phyloP scores from a whole-genome alignment of 352 stramenopile species.

The Thalassiosira sp. region DNA sequence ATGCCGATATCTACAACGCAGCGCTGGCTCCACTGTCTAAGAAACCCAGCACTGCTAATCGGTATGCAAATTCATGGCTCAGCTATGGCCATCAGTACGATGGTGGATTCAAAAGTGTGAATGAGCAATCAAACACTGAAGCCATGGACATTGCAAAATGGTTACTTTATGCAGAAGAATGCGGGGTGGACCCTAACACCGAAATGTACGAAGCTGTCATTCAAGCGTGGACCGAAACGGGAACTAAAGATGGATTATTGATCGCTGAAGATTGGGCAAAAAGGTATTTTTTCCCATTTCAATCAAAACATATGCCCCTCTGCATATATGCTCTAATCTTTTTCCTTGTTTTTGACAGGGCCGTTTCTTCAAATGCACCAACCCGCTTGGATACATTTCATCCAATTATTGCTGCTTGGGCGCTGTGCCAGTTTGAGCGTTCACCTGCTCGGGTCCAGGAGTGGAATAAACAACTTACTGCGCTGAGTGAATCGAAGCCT shows the following conservation, averaged over 20 bases:
- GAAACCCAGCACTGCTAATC: not conserved
- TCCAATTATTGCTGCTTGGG: constrained; percentile 73
- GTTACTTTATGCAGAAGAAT: constrained; percentile 54
- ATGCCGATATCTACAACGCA: constrained; percentile 69
- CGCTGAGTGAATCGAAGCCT: constrained; percentile 23
- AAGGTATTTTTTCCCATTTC: constrained; percentile 34
- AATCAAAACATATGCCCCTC: too few species aligned
- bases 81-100: constrained; percentile 43
- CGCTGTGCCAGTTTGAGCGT: constrained; percentile 47
- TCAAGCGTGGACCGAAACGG: constrained; percentile 69
- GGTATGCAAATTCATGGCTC: constrained; percentile 38
- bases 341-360: constrained; percentile 4
- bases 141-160: constrained; percentile 61
- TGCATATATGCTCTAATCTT: not conserved
- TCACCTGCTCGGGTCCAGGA: constrained; percentile 57
- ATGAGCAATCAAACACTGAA: constrained; percentile 41
- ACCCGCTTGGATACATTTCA: constrained; percentile 64
- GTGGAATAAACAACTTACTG: constrained; percentile 52
- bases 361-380: constrained; percentile 10
- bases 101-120: constrained; percentile 29
- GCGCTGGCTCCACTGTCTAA: constrained; percentile 34
- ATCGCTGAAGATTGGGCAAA: constrained; percentile 60
- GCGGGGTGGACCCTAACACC: constrained; percentile 51
- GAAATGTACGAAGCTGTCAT: constrained; percentile 79
- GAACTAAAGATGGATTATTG: constrained; percentile 61